Conservation (phyloP, 352 stramenopile genomes). For the Phytophthora hybrid region DNA sequence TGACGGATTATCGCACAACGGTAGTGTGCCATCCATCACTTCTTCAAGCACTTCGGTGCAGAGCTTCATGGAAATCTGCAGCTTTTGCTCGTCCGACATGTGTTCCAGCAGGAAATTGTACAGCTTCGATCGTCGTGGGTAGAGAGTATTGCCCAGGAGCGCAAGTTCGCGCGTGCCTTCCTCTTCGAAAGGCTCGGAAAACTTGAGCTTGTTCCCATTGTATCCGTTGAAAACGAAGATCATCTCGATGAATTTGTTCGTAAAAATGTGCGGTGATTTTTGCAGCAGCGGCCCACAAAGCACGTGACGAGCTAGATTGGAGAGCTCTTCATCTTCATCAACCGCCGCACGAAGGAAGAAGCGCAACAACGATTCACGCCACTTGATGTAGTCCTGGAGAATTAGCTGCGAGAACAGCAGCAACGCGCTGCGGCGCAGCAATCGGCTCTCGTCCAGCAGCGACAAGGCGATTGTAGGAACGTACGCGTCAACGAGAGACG, state of each 20-base stretch:
- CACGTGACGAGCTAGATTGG: constrained; percentile 93
- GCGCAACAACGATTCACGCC: constrained; percentile 95
- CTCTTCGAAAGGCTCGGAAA: constrained; percentile 68
- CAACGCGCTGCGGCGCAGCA: constrained; percentile 95
- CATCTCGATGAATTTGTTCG: constrained; percentile 97
- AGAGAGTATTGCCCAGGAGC: constrained; percentile 62
- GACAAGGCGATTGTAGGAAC: constrained; percentile 96
- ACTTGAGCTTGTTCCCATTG: constrained; percentile 63
- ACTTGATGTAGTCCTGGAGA: constrained; percentile 99
- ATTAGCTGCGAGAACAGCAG: constrained; percentile 96
- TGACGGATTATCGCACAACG: constrained; percentile 75
- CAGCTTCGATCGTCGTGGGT: constrained; percentile 83
- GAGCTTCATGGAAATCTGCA: constrained; percentile 95
- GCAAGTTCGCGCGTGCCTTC: constrained; percentile 74
- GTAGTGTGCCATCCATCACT: constrained; percentile 84
- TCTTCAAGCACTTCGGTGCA: constrained; percentile 94
- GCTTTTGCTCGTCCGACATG: constrained; percentile 97
- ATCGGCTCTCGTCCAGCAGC: constrained; percentile 86
- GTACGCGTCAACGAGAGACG: constrained; percentile 96
- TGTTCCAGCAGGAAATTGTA: constrained; percentile 96
- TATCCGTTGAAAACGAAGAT: constrained; percentile 97
- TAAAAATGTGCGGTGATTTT: constrained; percentile 95
- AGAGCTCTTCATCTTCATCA: constrained; percentile 94
- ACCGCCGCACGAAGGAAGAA: constrained; percentile 96
- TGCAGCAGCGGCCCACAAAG: constrained; percentile 91